These are phyloP conservation scores for Phytophthora multivora DNA, from an alignment of 352 stramenopile species.

Conservation along the genomic window DNA sequence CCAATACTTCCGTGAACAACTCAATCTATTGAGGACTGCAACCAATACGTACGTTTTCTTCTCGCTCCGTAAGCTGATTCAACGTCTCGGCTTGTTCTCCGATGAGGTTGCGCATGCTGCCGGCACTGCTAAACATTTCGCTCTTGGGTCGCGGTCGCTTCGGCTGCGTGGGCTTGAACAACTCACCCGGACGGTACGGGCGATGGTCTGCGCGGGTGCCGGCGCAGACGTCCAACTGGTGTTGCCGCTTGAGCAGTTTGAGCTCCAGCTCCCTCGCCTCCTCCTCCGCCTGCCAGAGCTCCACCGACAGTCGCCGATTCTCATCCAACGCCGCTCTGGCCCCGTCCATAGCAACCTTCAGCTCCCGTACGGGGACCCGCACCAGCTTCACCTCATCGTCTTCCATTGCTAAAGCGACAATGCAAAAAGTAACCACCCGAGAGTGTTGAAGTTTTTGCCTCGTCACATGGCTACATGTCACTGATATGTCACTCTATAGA, in stretches of 20 bases:
- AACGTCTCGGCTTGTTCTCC: slow-evolving; percentile 56
- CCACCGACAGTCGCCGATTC: slow-evolving; percentile 39
- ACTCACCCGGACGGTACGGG: slow-evolving; percentile 7
- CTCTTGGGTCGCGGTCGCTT: slow-evolving; percentile 53
- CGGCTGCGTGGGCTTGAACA: slow-evolving; percentile 17
- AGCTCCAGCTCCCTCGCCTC: slow-evolving; percentile 48
- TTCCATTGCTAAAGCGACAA: background rate
- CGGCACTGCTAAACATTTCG: slow-evolving; percentile 36
- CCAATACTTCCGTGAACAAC: background rate
- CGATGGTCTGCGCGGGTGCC: slow-evolving; percentile 36
- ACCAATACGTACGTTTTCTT: slow-evolving; percentile 48
- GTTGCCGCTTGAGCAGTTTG: slow-evolving; percentile 51
- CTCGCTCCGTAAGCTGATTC: slow-evolving; percentile 49
- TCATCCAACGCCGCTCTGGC: slow-evolving; percentile 35
- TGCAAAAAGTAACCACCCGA: background rate
- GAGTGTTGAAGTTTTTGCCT: slow-evolving; percentile 25
- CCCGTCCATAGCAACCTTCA: slow-evolving; percentile 39
- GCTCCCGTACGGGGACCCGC: slow-evolving; percentile 44
- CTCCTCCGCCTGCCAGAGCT: slow-evolving; percentile 41
- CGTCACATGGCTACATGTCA: slow-evolving; percentile 31
- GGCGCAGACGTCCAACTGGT: slow-evolving; percentile 57
- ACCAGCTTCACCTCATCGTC: slow-evolving; percentile 41
- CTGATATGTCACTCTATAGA: background rate
- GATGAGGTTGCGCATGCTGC: slow-evolving; percentile 58
- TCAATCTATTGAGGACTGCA: background rate